These are phyloP conservation scores for Penicillium italicum DNA, from an alignment of 2,329 filamentous ascomycete species.

Conservation along the genomic window DNA sequence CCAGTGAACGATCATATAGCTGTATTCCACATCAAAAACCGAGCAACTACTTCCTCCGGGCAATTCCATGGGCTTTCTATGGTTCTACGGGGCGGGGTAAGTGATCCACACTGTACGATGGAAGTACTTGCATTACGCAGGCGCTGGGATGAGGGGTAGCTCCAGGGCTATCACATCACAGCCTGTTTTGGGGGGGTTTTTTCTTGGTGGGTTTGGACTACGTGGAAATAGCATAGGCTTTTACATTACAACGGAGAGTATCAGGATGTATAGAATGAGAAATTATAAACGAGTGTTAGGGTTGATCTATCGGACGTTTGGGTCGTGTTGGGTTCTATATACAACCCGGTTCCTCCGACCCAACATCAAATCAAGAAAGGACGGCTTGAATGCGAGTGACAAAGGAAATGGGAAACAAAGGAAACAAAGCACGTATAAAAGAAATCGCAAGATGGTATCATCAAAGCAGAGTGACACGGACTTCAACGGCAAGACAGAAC, in stretches of 20 bases:
- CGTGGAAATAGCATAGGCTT: conserved; percentile 5
- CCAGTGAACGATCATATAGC: not conserved
- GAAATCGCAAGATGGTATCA: conserved; percentile 39
- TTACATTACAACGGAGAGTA: not conserved
- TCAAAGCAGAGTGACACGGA: conserved; percentile 33
- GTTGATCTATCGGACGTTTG: conserved; percentile 19
- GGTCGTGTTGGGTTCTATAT: conserved; percentile 20
- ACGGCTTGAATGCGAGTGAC: conserved; percentile 5
- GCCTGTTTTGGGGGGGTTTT: too few species aligned
- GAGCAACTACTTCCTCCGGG: too few species aligned
- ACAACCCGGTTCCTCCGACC: conserved; percentile 21
- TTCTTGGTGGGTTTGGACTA: not conserved
- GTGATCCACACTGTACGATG: conserved; percentile 3
- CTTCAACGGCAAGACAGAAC: conserved; percentile 18
- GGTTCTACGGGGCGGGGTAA: conserved; percentile 1
- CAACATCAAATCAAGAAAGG: conserved; percentile 5
- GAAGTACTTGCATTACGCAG: not conserved
- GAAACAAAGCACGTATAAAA: conserved; percentile 7
- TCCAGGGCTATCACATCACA: conserved; percentile 9
- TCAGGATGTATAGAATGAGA: not conserved
- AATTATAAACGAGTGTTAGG: conserved; percentile 4
- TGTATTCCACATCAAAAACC: not conserved
- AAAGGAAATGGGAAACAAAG: conserved; percentile 8
- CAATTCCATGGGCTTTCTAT: too few species aligned
- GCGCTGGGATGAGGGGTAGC: conserved; percentile 2